Evolutionary conservation across 257 asterid genomes (phyloP), one percentile per base, ranked within the genome.

Genomic region (Ilex asprella): DNA sequence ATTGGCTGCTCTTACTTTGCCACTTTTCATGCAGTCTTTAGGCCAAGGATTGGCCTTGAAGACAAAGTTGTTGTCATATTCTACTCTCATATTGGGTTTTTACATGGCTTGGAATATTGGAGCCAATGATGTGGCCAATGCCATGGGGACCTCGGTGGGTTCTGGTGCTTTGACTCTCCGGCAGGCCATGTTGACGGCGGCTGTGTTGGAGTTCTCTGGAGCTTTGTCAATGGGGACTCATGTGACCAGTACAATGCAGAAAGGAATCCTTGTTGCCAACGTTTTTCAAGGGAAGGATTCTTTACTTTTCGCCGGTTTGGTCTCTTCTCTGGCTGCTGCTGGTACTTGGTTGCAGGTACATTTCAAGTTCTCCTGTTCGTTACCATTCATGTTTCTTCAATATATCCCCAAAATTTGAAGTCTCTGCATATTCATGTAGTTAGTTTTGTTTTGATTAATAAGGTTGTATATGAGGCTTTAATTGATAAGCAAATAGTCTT

Each of bases 31-130:
- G 90, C 62, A 82, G 55, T 82, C 96, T 12, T 39, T 91, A 31
- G 88, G 86, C 41, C 84, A 60, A 67, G 94, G 86, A 0, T 43
- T 87, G 55, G 69, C 73, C 0, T 52, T 88, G 14, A 86, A 83
- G 88, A 82, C 78, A 7, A 76, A 76, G 58, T 43, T 69, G 10
- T 56, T 91, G 46, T 84, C 98, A 0, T 91, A 91, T 70, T 76
- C 66, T 1, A 88, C 98, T 47, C 80, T 91, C 7, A 55, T 91
- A 69, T 82, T 78, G 60, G 98, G 98, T 0, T 91, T 91, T 73
- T 91, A 91, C 81, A 91, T 91, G 98, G 96, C 98, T 6, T 91
- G 98, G 98, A 91, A 86, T 35, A 91, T 91, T 27, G 98, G 98
- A 49, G 98, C 98, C 6, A 91, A 91, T 58, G 98, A 91, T 61